Base-by-base conservation (phyloP, 2,329 filamentous ascomycete genomes). In the Paecilomyces formosus region DNA sequence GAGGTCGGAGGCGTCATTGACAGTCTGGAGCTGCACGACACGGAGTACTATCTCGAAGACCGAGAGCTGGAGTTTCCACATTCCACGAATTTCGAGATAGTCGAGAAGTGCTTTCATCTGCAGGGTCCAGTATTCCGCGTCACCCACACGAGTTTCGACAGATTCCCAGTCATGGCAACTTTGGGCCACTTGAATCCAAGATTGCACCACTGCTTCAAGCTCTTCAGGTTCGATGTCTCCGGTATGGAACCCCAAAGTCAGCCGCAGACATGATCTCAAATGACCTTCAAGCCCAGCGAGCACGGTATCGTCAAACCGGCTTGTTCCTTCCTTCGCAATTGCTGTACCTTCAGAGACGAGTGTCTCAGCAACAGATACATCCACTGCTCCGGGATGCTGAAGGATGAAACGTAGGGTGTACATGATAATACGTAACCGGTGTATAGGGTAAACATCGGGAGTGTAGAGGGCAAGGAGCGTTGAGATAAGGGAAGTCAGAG, bases 21-120 rank as follows among this genome's bases (percentile, higher is more conserved):
- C 62, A 21, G 72, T 68, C 53, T 76, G 74, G 30, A 84, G 65
- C 63, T 83, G 80, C 11, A 79, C 68, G 1, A 81, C 68, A 26
- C 75, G 78, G 5, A 78, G 67, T 12, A 83, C 70, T 26, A 85
- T 63, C 55, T 79, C 76, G 6, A 85, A 71, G n/a, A 78, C 72
- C 8, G 75, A 74, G 53, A 85, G 66, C 51, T 78, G 76, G 26
- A 78, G 66, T 54, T 77, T 78, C 63, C 81, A 80, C 31, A 82
- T 74, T 1, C 84, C 85, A 58, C 82, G 80, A 49, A 85, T 80
- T 54, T 81, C 80, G 3, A 86, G 75, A 63, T 80, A 87, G 58
- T 85, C 82, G 7, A 80, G 75, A 49, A 84, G 70, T 1, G 79
- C 76, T 57, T 79, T 76, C 39, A 88, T 70, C 55, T 85, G 80